Evolutionary conservation across 192 early-diverging fungal species (phyloP).

Genomic region (Gigaspora rosea): DNA sequence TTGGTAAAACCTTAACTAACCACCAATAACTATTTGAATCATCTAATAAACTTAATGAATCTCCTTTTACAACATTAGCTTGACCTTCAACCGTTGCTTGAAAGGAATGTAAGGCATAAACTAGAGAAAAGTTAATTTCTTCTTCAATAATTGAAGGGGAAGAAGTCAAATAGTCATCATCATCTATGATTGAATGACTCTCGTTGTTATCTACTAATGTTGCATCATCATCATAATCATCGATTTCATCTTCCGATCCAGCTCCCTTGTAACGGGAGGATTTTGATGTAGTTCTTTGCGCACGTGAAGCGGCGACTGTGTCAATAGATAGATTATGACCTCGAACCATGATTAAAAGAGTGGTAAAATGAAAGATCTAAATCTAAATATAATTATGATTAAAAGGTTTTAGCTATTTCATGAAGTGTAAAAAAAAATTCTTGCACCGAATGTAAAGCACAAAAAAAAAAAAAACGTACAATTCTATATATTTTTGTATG

Average conservation of each 20-base stretch:
- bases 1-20: constrained; percentile 69
- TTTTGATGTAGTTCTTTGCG: not conserved
- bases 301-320: constrained; percentile 24
- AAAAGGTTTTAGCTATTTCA: too few species aligned
- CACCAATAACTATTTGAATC: constrained; percentile 88
- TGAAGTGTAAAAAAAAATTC: too few species aligned
- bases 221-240: constrained; percentile 9
- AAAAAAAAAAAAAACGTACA: too few species aligned
- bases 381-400: too few species aligned
- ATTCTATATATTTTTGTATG: too few species aligned
- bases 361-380: not conserved
- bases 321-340: constrained; percentile 26
- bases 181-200: constrained; percentile 28
- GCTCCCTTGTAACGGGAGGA: not conserved
- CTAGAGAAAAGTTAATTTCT: constrained; percentile 73
- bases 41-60: constrained; percentile 75
- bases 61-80: constrained; percentile 76
- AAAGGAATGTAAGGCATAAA: constrained; percentile 87
- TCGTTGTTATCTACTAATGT: constrained; percentile 36
- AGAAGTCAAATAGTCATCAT: constrained; percentile 48
- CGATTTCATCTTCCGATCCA: not conserved
- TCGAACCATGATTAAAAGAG: not conserved
- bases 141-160: constrained; percentile 52
- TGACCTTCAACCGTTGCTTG: constrained; percentile 86
- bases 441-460: too few species aligned